These are phyloP conservation scores for Letharia columbiana DNA, from an alignment of 495 filamentous ascomycete genomes.

Conservation along the genomic window DNA sequence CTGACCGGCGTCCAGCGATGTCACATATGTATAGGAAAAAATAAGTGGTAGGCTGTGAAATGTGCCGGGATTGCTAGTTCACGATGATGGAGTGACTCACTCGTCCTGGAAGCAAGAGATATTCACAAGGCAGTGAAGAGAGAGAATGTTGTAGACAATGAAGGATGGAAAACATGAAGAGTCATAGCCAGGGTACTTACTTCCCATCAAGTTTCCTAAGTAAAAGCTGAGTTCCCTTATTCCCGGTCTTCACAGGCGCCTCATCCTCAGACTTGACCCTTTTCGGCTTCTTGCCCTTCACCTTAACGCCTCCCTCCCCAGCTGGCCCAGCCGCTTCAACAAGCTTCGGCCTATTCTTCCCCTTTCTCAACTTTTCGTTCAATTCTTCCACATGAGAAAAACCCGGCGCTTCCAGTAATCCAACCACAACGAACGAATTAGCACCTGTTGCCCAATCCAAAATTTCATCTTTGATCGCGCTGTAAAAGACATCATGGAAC, in stretches of 20 bases:
- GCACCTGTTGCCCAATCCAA: slow-evolving; percentile 79
- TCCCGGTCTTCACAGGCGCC: slow-evolving; percentile 25
- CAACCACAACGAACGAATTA: slow-evolving; percentile 74
- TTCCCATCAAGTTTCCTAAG: slow-evolving; percentile 22
- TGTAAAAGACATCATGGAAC: slow-evolving; percentile 72
- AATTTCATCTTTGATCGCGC: slow-evolving; percentile 62
- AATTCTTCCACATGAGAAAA: slow-evolving; percentile 61
- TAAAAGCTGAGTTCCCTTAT: slow-evolving; percentile 33
- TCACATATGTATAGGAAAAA: not conserved
- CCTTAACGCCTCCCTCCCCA: not conserved
- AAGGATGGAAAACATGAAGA: not conserved
- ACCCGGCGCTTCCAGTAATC: slow-evolving; percentile 67
- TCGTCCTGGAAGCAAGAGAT: not conserved
- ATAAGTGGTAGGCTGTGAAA: not conserved
- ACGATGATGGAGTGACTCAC: not conserved
- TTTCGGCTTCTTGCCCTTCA: slow-evolving; percentile 35
- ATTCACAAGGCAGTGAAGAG: not conserved
- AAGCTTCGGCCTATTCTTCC: slow-evolving; percentile 42
- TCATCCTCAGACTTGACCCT: slow-evolving; percentile 33
- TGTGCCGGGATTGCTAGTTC: not conserved
- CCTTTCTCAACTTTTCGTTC: slow-evolving; percentile 53
- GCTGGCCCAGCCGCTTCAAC: slow-evolving; percentile 35
- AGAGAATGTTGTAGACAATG: not conserved
- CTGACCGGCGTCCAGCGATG: no score
- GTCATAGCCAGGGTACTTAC: not conserved